phyloP scores from a whole-genome alignment of 2,329 filamentous ascomycete species.

The Dothiorella sarmentorum region DNA sequence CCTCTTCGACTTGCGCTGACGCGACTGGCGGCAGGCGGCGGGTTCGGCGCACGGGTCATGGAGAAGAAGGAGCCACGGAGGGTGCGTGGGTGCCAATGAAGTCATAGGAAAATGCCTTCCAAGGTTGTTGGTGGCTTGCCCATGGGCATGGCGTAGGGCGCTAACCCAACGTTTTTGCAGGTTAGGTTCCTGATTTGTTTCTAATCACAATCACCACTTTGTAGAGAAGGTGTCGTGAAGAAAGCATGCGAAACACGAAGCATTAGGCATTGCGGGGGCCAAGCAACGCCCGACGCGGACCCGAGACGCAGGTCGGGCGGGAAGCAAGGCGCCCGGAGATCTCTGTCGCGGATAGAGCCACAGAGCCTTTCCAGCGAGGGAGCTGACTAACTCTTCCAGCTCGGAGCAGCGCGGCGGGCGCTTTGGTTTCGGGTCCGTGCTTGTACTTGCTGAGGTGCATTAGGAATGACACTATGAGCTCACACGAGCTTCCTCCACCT shows the following conservation, averaged over 20 bases:
- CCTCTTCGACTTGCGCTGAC: too few species aligned
- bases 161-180: not conserved
- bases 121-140: constrained; percentile 3
- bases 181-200: not conserved
- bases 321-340: constrained; percentile 13
- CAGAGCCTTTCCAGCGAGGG: too few species aligned
- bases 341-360: constrained; percentile 13
- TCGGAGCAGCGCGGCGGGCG: not conserved
- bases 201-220: too few species aligned
- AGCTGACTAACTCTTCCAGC: not conserved
- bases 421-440: constrained; percentile 12
- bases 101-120: not conserved
- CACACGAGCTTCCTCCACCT: constrained; percentile 9
- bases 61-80: too few species aligned
- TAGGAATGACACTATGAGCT: constrained; percentile 16
- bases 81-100: not conserved
- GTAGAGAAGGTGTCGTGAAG: not conserved
- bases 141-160: not conserved
- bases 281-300: constrained; percentile 9
- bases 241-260: not conserved
- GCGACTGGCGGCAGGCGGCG: constrained; percentile 9
- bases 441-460: constrained; percentile 4
- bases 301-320: not conserved
- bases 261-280: constrained; percentile 11
- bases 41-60: too few species aligned